Base-by-base conservation (phyloP, 2,329 filamentous ascomycete species). In the Fusarium longipes region DNA sequence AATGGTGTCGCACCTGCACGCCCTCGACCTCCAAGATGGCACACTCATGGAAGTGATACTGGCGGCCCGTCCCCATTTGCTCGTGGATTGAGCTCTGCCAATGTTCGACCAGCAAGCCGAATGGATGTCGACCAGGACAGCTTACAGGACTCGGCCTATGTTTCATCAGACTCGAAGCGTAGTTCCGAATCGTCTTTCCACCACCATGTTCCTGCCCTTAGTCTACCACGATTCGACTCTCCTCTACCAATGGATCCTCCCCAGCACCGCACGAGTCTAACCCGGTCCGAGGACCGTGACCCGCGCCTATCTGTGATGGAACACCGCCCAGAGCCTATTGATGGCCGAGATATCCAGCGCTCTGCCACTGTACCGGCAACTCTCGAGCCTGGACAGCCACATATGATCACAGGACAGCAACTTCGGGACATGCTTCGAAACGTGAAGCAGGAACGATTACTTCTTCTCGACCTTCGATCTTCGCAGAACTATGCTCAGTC, bases 381-480 rank as follows among this genome's bases (percentile, higher is more conserved):
- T 8, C 65, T 84, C 5, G 85, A 88, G 24, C 73, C 77, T 17
- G 79, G 80, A 54, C 79, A 77, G 0, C 82, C 85, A 1, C 75
- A 77, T 1, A 80, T 90, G 79, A 83, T 92, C 27, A 77, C 84
- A 0, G 80, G 83, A 4, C 77, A 81, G 3, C 79, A 86, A 29
- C 81, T 92, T 15, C 85, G 83, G 63, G 82, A 86, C 10, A 77
- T 92, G 38, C 75, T 93, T 14, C 79, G 84, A 47, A 75, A 73
- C 4, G 68, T 78, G 4, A 70, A 74, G 5, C 72, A 78, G 10
- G 73, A 78, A 9, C 80, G 82, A 1, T 69, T 92, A 1, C 81
- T 99, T 30, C 76, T 98, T 2, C 81, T 99, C 6, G 96, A 99
- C 76, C 86, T 98, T 22, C 88, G 96, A 36, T 93, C 96, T 0